Evolutionary conservation across 2,329 filamentous ascomycete species (phyloP).

Genomic region (Fusarium sp.): DNA sequence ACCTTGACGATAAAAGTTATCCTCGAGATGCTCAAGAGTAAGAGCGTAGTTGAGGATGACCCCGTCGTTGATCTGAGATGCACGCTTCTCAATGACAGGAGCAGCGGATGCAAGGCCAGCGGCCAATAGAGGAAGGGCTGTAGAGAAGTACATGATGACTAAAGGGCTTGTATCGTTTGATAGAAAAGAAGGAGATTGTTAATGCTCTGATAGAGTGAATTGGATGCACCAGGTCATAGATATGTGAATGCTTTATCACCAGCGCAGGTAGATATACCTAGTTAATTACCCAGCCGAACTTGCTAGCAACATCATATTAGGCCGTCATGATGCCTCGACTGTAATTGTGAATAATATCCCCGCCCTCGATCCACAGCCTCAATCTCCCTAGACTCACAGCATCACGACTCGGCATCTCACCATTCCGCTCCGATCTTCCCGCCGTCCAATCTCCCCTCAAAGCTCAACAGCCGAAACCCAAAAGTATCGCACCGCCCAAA

Average conservation of each 20-base stretch:
- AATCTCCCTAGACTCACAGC: not conserved
- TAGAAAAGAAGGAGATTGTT: not conserved
- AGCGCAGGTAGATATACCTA: not conserved
- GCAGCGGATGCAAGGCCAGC: slow-evolving; percentile 27
- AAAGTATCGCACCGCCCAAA: not conserved
- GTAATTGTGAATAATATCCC: not conserved
- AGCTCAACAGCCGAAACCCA: not conserved
- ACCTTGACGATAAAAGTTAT: slow-evolving; percentile 69
- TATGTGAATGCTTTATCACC: not conserved
- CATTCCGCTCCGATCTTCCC: slow-evolving; percentile 2
- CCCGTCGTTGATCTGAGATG: slow-evolving; percentile 24
- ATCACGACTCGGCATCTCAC: not conserved
- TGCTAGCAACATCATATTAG: not conserved
- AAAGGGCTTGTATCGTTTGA: not conserved
- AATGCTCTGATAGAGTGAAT: not conserved
- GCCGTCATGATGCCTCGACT: not conserved
- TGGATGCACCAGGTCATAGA: not conserved
- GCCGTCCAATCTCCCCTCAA: not conserved
- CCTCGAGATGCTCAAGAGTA: slow-evolving; percentile 66
- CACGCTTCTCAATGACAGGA: slow-evolving; percentile 25
- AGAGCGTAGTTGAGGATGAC: slow-evolving; percentile 59
- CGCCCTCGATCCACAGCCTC: not conserved
- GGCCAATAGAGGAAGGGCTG: slow-evolving; percentile 14
- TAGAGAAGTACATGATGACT: slow-evolving; percentile 9
- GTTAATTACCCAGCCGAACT: not conserved